phyloP scores from a whole-genome alignment of 192 early-diverging fungal genomes.

The Podila minutissima region DNA sequence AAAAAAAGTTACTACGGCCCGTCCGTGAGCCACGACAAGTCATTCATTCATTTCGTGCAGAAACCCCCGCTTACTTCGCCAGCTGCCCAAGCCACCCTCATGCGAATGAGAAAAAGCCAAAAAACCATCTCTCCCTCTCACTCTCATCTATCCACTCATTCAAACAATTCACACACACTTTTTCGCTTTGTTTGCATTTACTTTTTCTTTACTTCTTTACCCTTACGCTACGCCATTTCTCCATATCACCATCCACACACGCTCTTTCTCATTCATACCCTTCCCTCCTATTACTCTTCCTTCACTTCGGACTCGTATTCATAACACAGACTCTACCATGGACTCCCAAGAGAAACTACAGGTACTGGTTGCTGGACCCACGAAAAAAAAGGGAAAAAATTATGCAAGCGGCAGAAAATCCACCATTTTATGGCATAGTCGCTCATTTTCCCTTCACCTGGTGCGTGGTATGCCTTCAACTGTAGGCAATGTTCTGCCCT shows the following conservation, averaged over 20 bases:
- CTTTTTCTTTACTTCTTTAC: not conserved
- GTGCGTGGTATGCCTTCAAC: not conserved
- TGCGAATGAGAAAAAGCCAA: too few relatives aligned
- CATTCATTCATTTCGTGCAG: too few relatives aligned
- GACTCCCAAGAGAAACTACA: constrained; percentile 49
- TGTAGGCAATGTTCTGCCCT: constrained; percentile 51
- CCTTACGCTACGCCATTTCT: not conserved
- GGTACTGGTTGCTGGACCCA: constrained; percentile 11
- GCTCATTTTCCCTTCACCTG: not conserved
- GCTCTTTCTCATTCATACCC: not conserved
- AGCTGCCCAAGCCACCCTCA: too few relatives aligned
- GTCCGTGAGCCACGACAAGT: too few relatives aligned
- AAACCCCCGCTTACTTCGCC: too few relatives aligned
- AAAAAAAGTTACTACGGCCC: too few relatives aligned
- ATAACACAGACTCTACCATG: constrained; percentile 4
- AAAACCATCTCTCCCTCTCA: too few relatives aligned
- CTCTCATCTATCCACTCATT: too few relatives aligned
- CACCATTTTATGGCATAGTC: too few relatives aligned
- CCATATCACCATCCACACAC: not conserved
- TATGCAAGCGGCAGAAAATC: not conserved
- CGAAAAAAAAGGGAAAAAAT: constrained; percentile 1
- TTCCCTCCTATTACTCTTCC: not conserved
- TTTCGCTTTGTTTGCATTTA: not conserved
- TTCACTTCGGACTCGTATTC: not conserved
- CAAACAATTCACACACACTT: not conserved